Conservation (phyloP, 305 asterid genomes). For the Andrographis paniculata region DNA sequence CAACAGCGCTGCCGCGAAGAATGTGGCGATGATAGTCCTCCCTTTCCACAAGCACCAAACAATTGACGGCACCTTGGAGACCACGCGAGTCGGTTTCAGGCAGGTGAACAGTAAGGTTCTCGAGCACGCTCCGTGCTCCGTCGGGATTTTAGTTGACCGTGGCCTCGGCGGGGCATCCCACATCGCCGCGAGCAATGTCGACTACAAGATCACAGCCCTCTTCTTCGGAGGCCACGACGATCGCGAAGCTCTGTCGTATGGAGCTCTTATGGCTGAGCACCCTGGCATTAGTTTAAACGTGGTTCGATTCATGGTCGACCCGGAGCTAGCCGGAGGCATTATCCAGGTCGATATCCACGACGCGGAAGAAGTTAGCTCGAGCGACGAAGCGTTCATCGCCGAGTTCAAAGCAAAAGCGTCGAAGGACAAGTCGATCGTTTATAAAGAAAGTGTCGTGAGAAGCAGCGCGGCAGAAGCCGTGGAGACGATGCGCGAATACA, state of each 20-base stretch:
- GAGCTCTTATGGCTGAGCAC: conserved; percentile 60
- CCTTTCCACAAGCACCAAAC: conserved; percentile 62
- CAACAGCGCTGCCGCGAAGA: conserved; percentile 37
- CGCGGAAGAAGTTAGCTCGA: conserved; percentile 26
- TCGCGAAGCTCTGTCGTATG: conserved; percentile 59
- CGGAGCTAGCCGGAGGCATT: conserved; percentile 25
- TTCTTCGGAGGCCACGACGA: conserved; percentile 72
- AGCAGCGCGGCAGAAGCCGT: conserved; percentile 24
- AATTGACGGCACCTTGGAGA: conserved; percentile 45
- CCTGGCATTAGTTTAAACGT: conserved; percentile 42
- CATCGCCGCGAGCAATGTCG: conserved; percentile 50
- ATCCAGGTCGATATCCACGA: conserved; percentile 28
- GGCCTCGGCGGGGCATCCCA: conserved; percentile 69
- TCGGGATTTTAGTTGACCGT: conserved; percentile 56
- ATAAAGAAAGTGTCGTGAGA: conserved; percentile 34
- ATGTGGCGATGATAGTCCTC: conserved; percentile 51
- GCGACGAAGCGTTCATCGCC: conserved; percentile 41
- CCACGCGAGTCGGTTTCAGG: conserved; percentile 42
- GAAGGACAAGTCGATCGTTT: conserved; percentile 31
- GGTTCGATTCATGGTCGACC: conserved; percentile 32
- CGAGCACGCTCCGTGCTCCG: conserved; percentile 60
- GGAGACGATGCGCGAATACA: conserved; percentile 21
- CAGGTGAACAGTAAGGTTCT: conserved; percentile 53
- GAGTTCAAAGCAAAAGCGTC: conserved; percentile 25
- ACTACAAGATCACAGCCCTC: conserved; percentile 35